A percentile compares a stretch with the other conserved stretches of the same genome.
phyloP scores from a whole-genome alignment of 176 grass and related monocot species.

The Rhynchospora tenuis region DNA sequence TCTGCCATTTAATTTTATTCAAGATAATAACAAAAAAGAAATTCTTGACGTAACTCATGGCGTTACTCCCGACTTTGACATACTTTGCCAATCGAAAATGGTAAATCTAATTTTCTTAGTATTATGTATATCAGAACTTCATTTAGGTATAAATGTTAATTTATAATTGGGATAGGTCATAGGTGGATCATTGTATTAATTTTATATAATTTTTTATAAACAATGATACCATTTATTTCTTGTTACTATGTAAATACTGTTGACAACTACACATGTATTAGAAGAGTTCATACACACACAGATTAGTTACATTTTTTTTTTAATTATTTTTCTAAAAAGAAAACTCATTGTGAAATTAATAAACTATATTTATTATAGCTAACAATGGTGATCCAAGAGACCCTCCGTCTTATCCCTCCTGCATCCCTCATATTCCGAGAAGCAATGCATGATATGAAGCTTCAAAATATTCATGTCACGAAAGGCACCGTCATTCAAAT shows the following conservation, averaged over 20 bases:
- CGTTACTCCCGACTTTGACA: neutral
- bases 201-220: neutral
- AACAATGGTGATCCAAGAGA: constrained; percentile 88
- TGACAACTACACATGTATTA: neutral
- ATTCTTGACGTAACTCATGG: constrained; percentile 38
- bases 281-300: neutral
- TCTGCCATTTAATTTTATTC: too few species aligned
- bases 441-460: constrained; percentile 34
- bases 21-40: constrained; percentile 22
- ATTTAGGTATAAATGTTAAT: neutral
- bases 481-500: constrained; percentile 45
- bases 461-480: constrained; percentile 39
- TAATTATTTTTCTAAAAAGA: neutral
- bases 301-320: constrained; percentile 17
- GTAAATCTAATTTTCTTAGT: neutral
- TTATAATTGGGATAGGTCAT: neutral
- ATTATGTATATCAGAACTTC: neutral
- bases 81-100: neutral
- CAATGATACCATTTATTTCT: neutral
- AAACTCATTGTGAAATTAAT: neutral
- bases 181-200: constrained; percentile 6
- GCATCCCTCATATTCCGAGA: constrained; percentile 36
- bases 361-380: constrained; percentile 32
- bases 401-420: constrained; percentile 45
- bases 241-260: neutral